Evolutionary conservation across 2,329 filamentous ascomycete species (phyloP).

Genomic region (Teratosphaeria destructans): DNA sequence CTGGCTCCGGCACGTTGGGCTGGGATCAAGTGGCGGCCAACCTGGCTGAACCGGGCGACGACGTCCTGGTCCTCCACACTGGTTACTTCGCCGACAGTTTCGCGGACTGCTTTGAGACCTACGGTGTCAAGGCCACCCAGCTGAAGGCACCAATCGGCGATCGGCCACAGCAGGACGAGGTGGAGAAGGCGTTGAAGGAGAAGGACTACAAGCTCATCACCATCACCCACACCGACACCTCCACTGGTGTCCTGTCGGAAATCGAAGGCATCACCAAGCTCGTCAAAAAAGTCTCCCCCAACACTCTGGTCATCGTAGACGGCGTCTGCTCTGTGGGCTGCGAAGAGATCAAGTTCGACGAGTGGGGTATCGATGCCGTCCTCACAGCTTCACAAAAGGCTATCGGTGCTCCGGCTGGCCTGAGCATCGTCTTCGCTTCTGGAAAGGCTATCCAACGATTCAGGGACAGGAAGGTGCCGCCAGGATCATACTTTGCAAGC

Average conservation of each 20-base stretch:
- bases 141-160: constrained; percentile 82
- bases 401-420: constrained; percentile 86
- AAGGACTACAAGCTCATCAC: constrained; percentile 93
- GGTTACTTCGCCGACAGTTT: constrained; percentile 97
- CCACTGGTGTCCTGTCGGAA: constrained; percentile 88
- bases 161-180: constrained; percentile 72
- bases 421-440: constrained; percentile 91
- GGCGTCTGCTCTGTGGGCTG: constrained; percentile 94
- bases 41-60: constrained; percentile 76
- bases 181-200: constrained; percentile 78
- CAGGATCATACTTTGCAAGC: constrained; percentile 84
- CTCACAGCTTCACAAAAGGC: constrained; percentile 94
- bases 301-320: constrained; percentile 86
- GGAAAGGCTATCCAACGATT: constrained; percentile 74
- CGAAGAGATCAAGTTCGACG: constrained; percentile 93
- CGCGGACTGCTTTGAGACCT: constrained; percentile 80
- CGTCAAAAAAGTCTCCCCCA: constrained; percentile 75
- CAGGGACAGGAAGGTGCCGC: constrained; percentile 68
- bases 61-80: constrained; percentile 85
- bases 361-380: constrained; percentile 86
- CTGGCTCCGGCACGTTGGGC: constrained; percentile 87
- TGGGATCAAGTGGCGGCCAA: constrained; percentile 97
- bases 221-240: constrained; percentile 94
- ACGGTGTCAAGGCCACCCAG: constrained; percentile 83
- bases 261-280: constrained; percentile 73